Evolutionary conservation across 495 filamentous ascomycete species (phyloP), one percentile per base, ranked within the genome.

Genomic region (Thermochaetoides thermophila): DNA sequence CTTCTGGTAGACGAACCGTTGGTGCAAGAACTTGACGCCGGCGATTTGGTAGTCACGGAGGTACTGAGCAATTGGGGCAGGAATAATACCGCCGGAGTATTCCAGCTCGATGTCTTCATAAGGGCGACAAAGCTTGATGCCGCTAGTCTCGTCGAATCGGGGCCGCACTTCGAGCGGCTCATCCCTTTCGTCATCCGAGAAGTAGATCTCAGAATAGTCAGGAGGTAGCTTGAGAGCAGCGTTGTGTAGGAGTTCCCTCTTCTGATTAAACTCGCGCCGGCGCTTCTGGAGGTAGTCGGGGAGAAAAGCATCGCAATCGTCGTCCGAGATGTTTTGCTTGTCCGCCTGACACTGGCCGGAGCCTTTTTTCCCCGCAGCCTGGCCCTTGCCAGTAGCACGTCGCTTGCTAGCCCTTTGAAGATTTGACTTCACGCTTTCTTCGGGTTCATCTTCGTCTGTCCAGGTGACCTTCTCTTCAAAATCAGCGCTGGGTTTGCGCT

Each of bases 31-130:
- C 12, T 68, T 73, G 7, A 74, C 83, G 16, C 89, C 89, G 21
- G 82, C 67, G 3, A 96, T 64, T 53, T 97, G 89, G 49, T 97
- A 97, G 37, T 81, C 78, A 18, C 89, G 74, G 23, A 97, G 64
- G 64, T 87, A 94, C 50, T 93, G 87, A 2, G 89, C 84, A 34
- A 95, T 82, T 2, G 83, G 73, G 3, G 86, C 86, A 1, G 89
- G 89, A 35, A 97, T 84, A 7, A 89, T 40, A 1, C 89, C 91
- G 0, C 76, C 68, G 2, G 91, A 89, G 40, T 73, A 71, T 12
- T 71, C 67, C 21, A 96, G 61, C 15, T 68, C 59, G 27, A 87
- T 76, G 40, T 92, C 82, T 42, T 76, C 65, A 49, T 92, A 89
- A 9, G 65, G 54, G 7, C 73, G 67, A 28, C 58, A 73, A 1